Percentiles rank a stretch among this genome's conserved stretches.
These are phyloP conservation scores for Schizosaccharomyces versatilis DNA, from an alignment of 1,139 yeast genomes.

Conservation along the genomic window DNA sequence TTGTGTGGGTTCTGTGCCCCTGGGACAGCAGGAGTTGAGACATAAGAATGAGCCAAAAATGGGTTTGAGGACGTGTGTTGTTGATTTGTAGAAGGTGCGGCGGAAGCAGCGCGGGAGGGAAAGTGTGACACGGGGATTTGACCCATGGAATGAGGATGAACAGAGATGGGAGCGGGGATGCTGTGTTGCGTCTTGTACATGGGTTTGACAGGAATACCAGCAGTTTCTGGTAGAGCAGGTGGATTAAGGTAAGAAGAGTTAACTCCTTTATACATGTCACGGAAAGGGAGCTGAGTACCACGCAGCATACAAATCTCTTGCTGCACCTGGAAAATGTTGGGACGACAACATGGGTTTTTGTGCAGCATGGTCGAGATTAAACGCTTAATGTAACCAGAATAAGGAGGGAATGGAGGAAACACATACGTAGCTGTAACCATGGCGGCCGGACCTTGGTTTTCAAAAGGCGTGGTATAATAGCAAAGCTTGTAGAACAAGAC, in stretches of 20 bases:
- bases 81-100: too few relatives aligned
- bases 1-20: too few relatives aligned
- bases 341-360: constrained; percentile 61
- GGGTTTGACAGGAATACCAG: too few relatives aligned
- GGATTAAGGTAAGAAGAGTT: not conserved
- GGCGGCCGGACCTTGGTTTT: constrained; percentile 17
- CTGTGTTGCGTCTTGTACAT: too few relatives aligned
- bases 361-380: constrained; percentile 54
- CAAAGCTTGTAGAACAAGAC: constrained; percentile 74
- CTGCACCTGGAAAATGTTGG: constrained; percentile 66
- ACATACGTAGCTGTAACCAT: constrained; percentile 33
- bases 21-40: too few relatives aligned
- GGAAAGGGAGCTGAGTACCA: constrained; percentile 31
- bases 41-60: too few relatives aligned
- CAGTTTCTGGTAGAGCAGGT: too few relatives aligned
- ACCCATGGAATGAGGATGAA: too few relatives aligned
- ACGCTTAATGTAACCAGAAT: constrained; percentile 16
- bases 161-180: too few relatives aligned
- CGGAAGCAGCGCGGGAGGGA: too few relatives aligned
- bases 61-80: too few relatives aligned
- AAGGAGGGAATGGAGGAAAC: constrained; percentile 30
- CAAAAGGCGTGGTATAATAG: constrained; percentile 89
- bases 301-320: constrained; percentile 43
- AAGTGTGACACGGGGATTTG: too few relatives aligned
- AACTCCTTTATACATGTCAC: constrained; percentile 8